Conservation (phyloP, 164 flowering plant genomes). For the Dillenia suffruticosa region DNA sequence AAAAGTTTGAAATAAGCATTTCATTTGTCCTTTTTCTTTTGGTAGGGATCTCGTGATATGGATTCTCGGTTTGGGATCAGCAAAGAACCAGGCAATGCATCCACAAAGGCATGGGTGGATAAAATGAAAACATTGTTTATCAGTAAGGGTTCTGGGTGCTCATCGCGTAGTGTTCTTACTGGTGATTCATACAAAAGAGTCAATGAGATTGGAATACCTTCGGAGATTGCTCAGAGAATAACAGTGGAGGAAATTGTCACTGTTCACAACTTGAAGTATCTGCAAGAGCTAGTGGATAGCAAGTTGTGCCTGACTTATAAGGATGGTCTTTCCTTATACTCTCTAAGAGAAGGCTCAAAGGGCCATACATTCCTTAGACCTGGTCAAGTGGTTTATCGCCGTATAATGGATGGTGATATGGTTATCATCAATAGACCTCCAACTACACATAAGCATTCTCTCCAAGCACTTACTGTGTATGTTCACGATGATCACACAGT, state of each 20-base stretch:
- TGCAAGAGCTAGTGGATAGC: slow-evolving; percentile 74
- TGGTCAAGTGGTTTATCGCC: slow-evolving; percentile 77
- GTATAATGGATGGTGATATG: slow-evolving; percentile 90
- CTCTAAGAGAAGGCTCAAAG: slow-evolving; percentile 78
- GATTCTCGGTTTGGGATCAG: slow-evolving; percentile 41
- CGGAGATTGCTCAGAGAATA: slow-evolving; percentile 78
- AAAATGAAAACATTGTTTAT: slow-evolving; percentile 87
- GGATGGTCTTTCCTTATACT: slow-evolving; percentile 66
- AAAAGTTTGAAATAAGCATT: too few relatives aligned
- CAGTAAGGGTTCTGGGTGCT: slow-evolving; percentile 87
- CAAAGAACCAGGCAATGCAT: slow-evolving; percentile 39
- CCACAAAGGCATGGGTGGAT: slow-evolving; percentile 88
- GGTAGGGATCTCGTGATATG: slow-evolving; percentile 51
- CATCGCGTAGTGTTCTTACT: slow-evolving; percentile 89
- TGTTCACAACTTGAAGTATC: slow-evolving; percentile 41
- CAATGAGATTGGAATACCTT: slow-evolving; percentile 77
- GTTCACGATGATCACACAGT: slow-evolving; percentile 81
- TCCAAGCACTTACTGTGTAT: slow-evolving; percentile 83
- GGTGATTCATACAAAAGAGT: slow-evolving; percentile 79
- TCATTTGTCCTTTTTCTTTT: not conserved
- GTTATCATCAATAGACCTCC: slow-evolving; percentile 94
- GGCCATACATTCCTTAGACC: slow-evolving; percentile 63
- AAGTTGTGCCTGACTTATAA: slow-evolving; percentile 66
- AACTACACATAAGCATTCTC: slow-evolving; percentile 91
- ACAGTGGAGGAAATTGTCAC: slow-evolving; percentile 92